A percentile compares a stretch with the other conserved stretches of the same genome.
Conservation (phyloP, 805 yeast genomes). For the Barnettozyma vustinii region DNA sequence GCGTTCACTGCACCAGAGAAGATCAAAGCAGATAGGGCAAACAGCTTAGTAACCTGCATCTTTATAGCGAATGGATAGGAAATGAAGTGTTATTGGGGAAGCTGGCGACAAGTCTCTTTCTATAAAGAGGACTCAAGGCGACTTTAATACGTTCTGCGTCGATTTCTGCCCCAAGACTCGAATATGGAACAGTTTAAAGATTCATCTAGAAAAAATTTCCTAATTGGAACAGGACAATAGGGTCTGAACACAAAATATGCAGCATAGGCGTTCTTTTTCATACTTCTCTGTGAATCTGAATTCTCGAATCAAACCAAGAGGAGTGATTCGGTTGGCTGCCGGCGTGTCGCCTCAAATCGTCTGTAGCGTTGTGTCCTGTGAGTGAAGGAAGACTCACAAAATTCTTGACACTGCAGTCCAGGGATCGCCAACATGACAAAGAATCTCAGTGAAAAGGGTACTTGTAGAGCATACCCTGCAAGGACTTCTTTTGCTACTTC, state of each 20-base stretch:
- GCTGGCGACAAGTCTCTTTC: no score
- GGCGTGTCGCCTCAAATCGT: not conserved
- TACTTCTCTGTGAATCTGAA: not conserved
- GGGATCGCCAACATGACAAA: no score
- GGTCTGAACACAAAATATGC: not conserved
- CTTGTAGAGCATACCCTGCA: no score
- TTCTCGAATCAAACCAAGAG: not conserved
- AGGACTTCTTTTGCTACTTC: no score
- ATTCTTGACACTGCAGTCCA: no score
- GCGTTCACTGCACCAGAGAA: not conserved
- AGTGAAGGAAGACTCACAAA: no score
- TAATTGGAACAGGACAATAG: constrained; percentile 3
- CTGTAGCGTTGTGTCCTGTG: no score
- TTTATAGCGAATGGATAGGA: not conserved
- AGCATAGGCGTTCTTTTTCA: not conserved
- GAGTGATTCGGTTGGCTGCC: no score
- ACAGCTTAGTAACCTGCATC: not conserved
- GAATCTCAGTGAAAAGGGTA: no score
- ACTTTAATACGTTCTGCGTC: not conserved
- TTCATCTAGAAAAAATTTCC: not conserved
- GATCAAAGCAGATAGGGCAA: not conserved
- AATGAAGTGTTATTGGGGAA: not conserved
- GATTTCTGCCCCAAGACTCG: not conserved
- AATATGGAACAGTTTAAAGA: not conserved
- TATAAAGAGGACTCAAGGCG: not conserved